Conservation (phyloP, 441 rosid genomes). For the Geranium incanum region DNA sequence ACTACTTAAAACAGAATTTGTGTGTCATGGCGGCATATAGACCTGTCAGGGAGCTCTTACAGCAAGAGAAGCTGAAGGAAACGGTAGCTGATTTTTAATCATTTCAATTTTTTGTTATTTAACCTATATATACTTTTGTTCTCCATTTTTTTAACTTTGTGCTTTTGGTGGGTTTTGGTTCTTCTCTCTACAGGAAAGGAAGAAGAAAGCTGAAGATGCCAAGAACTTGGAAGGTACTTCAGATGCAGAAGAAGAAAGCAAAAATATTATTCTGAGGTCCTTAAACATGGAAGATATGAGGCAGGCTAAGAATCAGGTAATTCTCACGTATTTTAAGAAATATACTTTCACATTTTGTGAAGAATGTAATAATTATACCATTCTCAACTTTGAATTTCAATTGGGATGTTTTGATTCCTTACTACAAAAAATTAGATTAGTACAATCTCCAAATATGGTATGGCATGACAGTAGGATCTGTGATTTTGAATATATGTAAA, state of each 20-base stretch:
- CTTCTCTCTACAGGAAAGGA: slow-evolving; percentile 23
- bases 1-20: slow-evolving; percentile 58
- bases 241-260: slow-evolving; percentile 39
- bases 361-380: neutral
- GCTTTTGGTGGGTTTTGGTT: neutral
- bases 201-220: slow-evolving; percentile 47
- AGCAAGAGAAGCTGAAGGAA: slow-evolving; percentile 69
- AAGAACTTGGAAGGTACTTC: slow-evolving; percentile 43
- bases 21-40: slow-evolving; percentile 88
- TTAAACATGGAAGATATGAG: slow-evolving; percentile 86
- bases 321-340: neutral
- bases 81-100: slow-evolving; percentile 32
- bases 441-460: neutral
- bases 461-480: neutral
- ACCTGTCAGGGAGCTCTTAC: slow-evolving; percentile 83
- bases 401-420: neutral
- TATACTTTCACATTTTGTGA: neutral
- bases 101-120: neutral
- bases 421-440: neutral
- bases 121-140: neutral
- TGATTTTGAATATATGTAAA: neutral
- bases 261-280: slow-evolving; percentile 60
- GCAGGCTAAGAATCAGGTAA: slow-evolving; percentile 87
- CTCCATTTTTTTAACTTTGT: neutral
- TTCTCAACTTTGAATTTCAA: neutral